phyloP scores from a whole-genome alignment of 495 filamentous ascomycete genomes.

The Podospora comata region DNA sequence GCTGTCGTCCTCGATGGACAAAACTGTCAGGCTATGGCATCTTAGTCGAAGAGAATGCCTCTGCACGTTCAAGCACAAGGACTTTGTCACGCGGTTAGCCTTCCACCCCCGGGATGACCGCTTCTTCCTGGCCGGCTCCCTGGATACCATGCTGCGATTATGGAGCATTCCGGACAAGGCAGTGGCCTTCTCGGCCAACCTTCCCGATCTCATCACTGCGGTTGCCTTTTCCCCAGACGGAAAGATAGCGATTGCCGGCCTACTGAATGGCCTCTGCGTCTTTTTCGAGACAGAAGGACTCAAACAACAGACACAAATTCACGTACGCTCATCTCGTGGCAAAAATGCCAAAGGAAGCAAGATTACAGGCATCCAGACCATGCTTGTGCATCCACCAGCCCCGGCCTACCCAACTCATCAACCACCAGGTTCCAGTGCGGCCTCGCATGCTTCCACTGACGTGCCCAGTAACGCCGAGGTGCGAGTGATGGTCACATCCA shows the following conservation, averaged over 20 bases:
- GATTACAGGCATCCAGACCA: conserved; percentile 90
- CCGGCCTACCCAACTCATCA: conserved; percentile 1
- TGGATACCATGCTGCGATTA: conserved; percentile 86
- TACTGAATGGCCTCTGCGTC: conserved; percentile 77
- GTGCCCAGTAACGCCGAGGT: conserved; percentile 56
- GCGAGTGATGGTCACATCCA: conserved; percentile 88
- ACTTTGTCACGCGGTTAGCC: conserved; percentile 90
- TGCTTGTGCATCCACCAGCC: conserved; percentile 48
- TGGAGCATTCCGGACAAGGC: conserved; percentile 98
- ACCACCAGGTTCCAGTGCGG: conserved; percentile 39
- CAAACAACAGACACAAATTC: conserved; percentile 77
- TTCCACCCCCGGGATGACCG: conserved; percentile 95
- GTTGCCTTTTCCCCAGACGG: conserved; percentile 94
- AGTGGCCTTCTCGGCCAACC: conserved; percentile 79
- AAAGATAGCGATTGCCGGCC: conserved; percentile 82
- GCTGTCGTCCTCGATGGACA: conserved; percentile 96
- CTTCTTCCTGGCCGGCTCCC: conserved; percentile 91
- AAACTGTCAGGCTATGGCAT: conserved; percentile 95
- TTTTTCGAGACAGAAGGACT: conserved; percentile 96
- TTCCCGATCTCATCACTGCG: conserved; percentile 88
- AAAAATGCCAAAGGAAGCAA: conserved; percentile 96
- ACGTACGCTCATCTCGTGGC: conserved; percentile 83
- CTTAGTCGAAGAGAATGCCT: conserved; percentile 80
- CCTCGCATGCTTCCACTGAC: conserved; percentile 22
- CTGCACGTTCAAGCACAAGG: conserved; percentile 93